Evolutionary conservation across 345 rosid genomes (phyloP), one percentile per base, ranked within the genome.

Genomic region (Eucalyptus rudis): DNA sequence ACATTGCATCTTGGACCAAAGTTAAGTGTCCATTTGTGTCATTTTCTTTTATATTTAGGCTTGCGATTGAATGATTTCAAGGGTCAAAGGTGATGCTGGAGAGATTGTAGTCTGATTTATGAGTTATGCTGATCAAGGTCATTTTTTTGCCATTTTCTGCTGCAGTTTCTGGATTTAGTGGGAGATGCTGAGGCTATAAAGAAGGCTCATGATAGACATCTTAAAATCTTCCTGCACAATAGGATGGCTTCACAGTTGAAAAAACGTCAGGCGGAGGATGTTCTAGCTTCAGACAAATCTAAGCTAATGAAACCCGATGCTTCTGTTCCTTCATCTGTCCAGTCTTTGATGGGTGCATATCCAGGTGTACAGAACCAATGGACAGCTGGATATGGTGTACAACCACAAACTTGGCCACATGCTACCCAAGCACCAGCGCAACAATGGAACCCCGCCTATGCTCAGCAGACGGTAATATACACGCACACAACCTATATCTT

Each of bases 351-450:
- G 91, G 95, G 95, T 93, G 93, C 95, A 58, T 97, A 97, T 92
- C 96, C 98, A 66, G 95, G 89, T 89, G 90, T 95, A 24, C 99
- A 94, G 88, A 91, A 94, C 89, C 99, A 95, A 81, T 98, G 99
- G 99, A 86, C 97, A 27, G 95, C 97, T 91, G 94, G 96, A 87
- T 97, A 96, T 89, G 96, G 94, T 86, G 91, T 91, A 66, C 99
- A 95, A 89, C 95, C 99, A 88, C 99, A 97, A 92, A 89, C 95
- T 90, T 98, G 99, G 99, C 99, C 99, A 12, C 94, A 93, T 24
- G 89, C 90, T 86, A 93, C 97, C 11, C 97, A 94, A 79, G 93
- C 95, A 88, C 98, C 94, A 88, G 88, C 89, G 50, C 98, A 96
- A 86, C 97, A 94, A 54, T 96, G 97, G 96, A 91, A 94, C 89